Evolutionary conservation across 768 basidiomycete genomes (phyloP), one percentile per base, ranked within the genome.

Genomic region (Tylopilus subfusipes): DNA sequence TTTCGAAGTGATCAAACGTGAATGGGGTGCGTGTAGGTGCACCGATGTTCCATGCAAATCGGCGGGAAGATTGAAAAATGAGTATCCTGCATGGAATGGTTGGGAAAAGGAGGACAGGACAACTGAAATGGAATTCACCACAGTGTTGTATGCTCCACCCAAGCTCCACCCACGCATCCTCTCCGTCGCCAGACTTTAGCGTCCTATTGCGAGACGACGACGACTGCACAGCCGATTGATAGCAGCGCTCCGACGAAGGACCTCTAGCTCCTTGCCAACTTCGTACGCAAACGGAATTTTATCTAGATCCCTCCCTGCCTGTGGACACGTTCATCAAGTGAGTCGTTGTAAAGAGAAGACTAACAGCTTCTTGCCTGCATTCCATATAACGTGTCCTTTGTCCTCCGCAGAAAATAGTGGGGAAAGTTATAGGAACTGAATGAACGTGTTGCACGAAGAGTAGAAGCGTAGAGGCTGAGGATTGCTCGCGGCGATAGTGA

Each of bases 361-460:
- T 11, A 48, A 8, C 4, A 10, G 6, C n/a, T n/a, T n/a, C 34
- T 29, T 10, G 27, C 48, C 48, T 38, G 48, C 24, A 48, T 38
- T 38, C 48, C 22, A 22, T 38, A 29, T 10, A 40, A 40, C 10
- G 39, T 18, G 9, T 51, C 79, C 67, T 83, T 81, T 24, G 93
- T 88, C 34, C 83, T 77, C 10, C 75, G 72, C 27, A 88, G 59
- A 67, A 93, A 96, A 70, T 96, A 96, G 49, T 84, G 76, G 21
- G 91, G 80, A 70, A 95, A 96, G 74, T 97, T 97, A 75, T 96
- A 97, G 12, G 93, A 92, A 67, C 84, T 84, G 75, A 96, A 97
- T 18, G 85, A 82, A 53, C 81, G 80, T 27, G 93, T 84, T 5
- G 88, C 82, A 57, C 86, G 82, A 51, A 93, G 80, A 62, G 82